Percentiles rank a stretch among this genome's conserved stretches.
These are phyloP conservation scores for Volvox africanus DNA, from an alignment of 139 green algal genomes.

Conservation along the genomic window DNA sequence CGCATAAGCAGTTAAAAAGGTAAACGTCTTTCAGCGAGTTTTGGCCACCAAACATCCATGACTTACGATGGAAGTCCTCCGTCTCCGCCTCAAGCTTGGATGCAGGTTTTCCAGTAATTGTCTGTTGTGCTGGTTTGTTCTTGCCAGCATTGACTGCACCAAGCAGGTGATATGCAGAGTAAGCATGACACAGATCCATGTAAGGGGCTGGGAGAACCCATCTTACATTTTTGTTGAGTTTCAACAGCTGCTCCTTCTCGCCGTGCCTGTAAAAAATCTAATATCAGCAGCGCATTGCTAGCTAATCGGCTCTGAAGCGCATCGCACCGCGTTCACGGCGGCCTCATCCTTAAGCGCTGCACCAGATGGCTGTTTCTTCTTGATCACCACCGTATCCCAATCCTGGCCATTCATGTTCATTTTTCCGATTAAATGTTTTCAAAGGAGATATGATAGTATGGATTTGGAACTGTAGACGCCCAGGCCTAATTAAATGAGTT, in stretches of 20 bases:
- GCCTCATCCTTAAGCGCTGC: constrained; percentile 57
- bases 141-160: constrained; percentile 55
- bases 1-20: neutral
- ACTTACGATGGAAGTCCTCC: constrained; percentile 84
- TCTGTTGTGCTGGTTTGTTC: constrained; percentile 60
- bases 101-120: constrained; percentile 73
- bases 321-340: constrained; percentile 73
- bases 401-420: constrained; percentile 70
- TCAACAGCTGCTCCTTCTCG: constrained; percentile 70
- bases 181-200: neutral
- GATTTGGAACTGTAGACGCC: neutral
- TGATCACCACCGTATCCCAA: constrained; percentile 79
- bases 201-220: neutral
- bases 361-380: constrained; percentile 71
- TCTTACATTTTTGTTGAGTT: constrained; percentile 79
- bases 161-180: neutral
- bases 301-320: neutral
- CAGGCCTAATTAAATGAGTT: neutral
- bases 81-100: constrained; percentile 90
- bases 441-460: neutral
- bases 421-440: constrained; percentile 25
- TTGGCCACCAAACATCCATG: neutral
- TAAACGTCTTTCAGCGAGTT: neutral
- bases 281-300: neutral
- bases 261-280: constrained; percentile 48